Base-by-base conservation (phyloP, 805 yeast genomes). In the Ogataea populi-albae region DNA sequence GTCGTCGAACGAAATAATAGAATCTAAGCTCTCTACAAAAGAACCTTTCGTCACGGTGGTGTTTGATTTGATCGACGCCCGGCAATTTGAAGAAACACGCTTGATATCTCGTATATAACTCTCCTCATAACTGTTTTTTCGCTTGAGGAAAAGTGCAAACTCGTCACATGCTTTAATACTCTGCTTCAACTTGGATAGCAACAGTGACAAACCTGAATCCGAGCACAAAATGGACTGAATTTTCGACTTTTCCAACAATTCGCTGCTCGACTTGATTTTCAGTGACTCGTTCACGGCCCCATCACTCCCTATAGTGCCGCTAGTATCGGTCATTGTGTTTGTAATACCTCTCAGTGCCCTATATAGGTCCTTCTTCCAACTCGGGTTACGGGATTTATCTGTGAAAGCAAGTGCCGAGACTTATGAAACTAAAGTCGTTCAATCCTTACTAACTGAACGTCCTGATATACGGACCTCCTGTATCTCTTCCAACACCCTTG, bases 91-190 rank as follows among this genome's bases (percentile, higher is more conserved):
- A 2, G 86, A 75, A 21, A 81, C 77, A 61, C 88, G 86, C 50
- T 78, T 77, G 46, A 86, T 62, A 50, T 86, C 95, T 37, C 72
- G 71, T 26, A 77, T 76, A 57, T 86, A 85, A 39, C 83, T 94
- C 46, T 81, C 85, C 58, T 87, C 96, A 34, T 81, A 71, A 22
- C 74, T 64, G 19, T 87, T 87, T 50, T 85, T 82, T 61, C 81
- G 85, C 56, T 82, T 83, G 37, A 91, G 66, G 59, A 77, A 93
- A 47, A 77, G 77, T 19, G 86, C 69, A 49, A 87, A 81, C 54
- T 93, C 98, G 52, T 88, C 96, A 46, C 94, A 81, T 0, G 95
- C 80, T 41, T 71, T 70, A 28, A 89, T 69, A 39, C 88, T 77
- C 58, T 82, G 91, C 61, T 91, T 91, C 38, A 89, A 68, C 26